Conservation (phyloP, 257 asterid genomes). For the Solanum bukasovii region DNA sequence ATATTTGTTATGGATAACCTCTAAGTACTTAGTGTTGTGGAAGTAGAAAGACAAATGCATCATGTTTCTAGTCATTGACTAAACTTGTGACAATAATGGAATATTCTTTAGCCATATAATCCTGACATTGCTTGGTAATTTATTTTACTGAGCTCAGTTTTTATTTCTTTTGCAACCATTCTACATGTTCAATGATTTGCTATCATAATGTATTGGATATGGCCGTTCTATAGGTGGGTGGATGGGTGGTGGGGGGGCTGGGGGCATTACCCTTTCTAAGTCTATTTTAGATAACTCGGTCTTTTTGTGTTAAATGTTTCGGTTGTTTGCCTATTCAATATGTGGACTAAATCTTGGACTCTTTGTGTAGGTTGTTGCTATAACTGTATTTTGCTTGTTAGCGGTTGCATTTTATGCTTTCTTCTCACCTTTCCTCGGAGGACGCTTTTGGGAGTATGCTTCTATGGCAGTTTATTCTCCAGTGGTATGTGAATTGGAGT, state of each 20-base stretch:
- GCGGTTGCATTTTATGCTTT: slow-evolving; percentile 93
- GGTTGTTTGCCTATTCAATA: not conserved
- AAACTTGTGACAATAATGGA: not conserved
- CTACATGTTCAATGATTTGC: not conserved
- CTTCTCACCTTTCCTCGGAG: slow-evolving; percentile 95
- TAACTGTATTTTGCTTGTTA: slow-evolving; percentile 79
- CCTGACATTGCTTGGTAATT: not conserved
- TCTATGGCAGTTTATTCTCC: slow-evolving; percentile 74
- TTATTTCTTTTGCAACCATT: not conserved
- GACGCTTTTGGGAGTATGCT: slow-evolving; percentile 75
- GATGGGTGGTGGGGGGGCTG: not conserved
- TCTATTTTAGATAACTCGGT: not conserved
- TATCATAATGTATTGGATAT: not conserved
- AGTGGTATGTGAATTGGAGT: slow-evolving; percentile 50
- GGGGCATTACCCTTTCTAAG: not conserved
- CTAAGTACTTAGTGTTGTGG: not conserved
- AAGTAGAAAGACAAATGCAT: not conserved
- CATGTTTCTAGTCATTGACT: not conserved
- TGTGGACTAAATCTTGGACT: slow-evolving; percentile 1
- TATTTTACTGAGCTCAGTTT: not conserved
- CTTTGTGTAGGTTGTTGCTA: slow-evolving; percentile 68
- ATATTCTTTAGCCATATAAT: not conserved
- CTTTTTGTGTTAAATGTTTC: not conserved
- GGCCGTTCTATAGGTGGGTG: not conserved
- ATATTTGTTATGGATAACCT: not conserved